Evolutionary conservation across 495 filamentous ascomycete genomes (phyloP).

Genomic region (Lentithecium fluviatile): DNA sequence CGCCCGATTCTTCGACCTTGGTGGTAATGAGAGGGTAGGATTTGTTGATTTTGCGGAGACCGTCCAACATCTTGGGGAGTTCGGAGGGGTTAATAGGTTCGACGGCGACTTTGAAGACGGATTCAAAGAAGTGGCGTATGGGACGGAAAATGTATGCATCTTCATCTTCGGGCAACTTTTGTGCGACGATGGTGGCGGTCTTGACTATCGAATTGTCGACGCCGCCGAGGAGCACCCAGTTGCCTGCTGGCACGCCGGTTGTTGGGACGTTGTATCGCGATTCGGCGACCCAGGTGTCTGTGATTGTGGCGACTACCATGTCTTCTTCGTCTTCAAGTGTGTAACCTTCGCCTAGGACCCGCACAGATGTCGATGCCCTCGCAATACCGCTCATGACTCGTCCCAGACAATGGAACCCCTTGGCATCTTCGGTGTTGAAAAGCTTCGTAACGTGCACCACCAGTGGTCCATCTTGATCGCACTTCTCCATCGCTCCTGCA

Average conservation of each 20-base stretch:
- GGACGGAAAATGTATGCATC: conserved; percentile 94
- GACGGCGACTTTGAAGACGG: conserved; percentile 95
- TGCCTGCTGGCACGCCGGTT: conserved; percentile 92
- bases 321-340: conserved; percentile 98
- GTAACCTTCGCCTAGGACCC: conserved; percentile 93
- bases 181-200: conserved; percentile 88
- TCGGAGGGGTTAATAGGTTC: conserved; percentile 98
- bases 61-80: conserved; percentile 98
- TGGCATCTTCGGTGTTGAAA: conserved; percentile 83
- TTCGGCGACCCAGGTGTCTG: conserved; percentile 89
- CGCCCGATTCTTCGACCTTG: conserved; percentile 98
- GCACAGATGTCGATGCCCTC: conserved; percentile 74
- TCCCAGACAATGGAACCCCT: conserved; percentile 83
- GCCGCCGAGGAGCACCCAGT: conserved; percentile 84
- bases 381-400: conserved; percentile 93
- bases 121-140: conserved; percentile 91
- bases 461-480: conserved; percentile 85
- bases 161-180: conserved; percentile 76
- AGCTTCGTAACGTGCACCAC: conserved; percentile 90
- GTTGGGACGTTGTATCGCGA: conserved; percentile 89
- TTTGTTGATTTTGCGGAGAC: conserved; percentile 94
- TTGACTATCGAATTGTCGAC: conserved; percentile 99
- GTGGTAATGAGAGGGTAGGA: conserved; percentile 92
- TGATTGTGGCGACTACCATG: conserved; percentile 87
- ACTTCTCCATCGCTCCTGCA: conserved; percentile 73